Evolutionary conservation across 2,329 filamentous ascomycete genomes (phyloP).

Genomic region (Arthrobotrys megalospora): DNA sequence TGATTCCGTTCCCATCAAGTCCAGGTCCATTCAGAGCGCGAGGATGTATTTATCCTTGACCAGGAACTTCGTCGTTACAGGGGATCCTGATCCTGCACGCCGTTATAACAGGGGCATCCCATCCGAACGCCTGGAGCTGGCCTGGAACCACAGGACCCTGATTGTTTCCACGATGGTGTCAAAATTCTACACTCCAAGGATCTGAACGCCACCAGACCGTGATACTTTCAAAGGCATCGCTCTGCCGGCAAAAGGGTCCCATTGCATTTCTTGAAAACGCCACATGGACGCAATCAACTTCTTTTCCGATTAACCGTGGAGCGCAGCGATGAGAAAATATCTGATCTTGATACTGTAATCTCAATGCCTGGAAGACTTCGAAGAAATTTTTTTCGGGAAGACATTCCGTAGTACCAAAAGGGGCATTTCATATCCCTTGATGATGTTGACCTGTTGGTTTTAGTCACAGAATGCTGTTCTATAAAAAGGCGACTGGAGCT

Average conservation of each 20-base stretch:
- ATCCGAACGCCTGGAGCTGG: constrained; percentile 2
- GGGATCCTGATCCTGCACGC: not conserved
- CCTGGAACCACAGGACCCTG: constrained; percentile 4
- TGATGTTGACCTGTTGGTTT: not conserved
- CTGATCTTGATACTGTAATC: not conserved
- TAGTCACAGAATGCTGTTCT: constrained; percentile 6
- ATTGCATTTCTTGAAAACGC: constrained; percentile 5
- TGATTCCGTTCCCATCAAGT: no score
- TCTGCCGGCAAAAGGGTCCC: not conserved
- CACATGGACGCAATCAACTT: not conserved
- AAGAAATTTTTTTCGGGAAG: constrained; percentile 2
- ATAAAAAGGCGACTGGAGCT: constrained; percentile 25
- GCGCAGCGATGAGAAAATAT: not conserved
- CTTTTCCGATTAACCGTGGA: constrained; percentile 19
- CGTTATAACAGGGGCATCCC: constrained; percentile 13
- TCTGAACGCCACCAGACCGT: constrained; percentile 6
- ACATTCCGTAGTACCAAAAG: not conserved
- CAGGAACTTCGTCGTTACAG: constrained; percentile 2
- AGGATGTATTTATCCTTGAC: constrained; percentile 12
- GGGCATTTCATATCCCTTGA: not conserved
- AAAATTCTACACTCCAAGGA: not conserved
- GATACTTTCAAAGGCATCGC: not conserved
- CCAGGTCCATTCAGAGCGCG: not conserved
- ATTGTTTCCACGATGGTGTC: not conserved
- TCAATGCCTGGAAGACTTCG: not conserved